Base-by-base conservation (phyloP, 805 yeast genomes). In the Wickerhamomyces ciferrii region DNA sequence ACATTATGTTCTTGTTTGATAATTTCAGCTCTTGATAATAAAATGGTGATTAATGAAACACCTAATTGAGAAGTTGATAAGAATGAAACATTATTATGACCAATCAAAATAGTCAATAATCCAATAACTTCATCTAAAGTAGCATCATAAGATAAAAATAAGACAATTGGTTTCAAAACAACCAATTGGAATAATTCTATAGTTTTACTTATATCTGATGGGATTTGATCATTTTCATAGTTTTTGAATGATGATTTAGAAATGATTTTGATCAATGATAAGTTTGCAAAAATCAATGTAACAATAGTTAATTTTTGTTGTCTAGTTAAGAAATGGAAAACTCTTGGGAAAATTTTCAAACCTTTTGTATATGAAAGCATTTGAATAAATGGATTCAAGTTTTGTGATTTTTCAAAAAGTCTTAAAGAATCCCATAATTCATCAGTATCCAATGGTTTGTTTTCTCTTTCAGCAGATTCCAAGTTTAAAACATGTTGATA, bases 21-120 rank as follows among this genome's bases (percentile, higher is more conserved):
- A 58, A 91, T 78, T 65, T 92, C 97, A 31, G 96, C 92, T 58
- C 97, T 81, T 5, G 97, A 88, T 48, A 91, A 81, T 51, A 92
- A 71, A n/a, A 95, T 87, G 0, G 97, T 92, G 45, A 92, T 76
- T 47, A 92, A 72, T 13, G 96, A 84, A 56, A 90, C 77, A 19
- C 98, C 97, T 53, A 88, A 77, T 66, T 86, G 87, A 40, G 79
- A 87, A 63, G 72, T 69, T 15, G 75, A 65, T 39, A 69, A 62
- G 50, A 59, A 70, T 10, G 86, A 75, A 32, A 84, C 80, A 56
- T 83, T 83, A 61, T 86, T 84, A 58, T 81, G 83, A 48, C 79
- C 81, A 45, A 87, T 77, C 55, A 89, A 66, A 43, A 83, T 79
- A 43, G 84, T 81, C 52, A 91, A 71, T 51, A 89, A 71, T 18